Evolutionary conservation across 176 grass and related monocot species (phyloP), one percentile per base, ranked within the genome.

Genomic region (Pharus latifolius): DNA sequence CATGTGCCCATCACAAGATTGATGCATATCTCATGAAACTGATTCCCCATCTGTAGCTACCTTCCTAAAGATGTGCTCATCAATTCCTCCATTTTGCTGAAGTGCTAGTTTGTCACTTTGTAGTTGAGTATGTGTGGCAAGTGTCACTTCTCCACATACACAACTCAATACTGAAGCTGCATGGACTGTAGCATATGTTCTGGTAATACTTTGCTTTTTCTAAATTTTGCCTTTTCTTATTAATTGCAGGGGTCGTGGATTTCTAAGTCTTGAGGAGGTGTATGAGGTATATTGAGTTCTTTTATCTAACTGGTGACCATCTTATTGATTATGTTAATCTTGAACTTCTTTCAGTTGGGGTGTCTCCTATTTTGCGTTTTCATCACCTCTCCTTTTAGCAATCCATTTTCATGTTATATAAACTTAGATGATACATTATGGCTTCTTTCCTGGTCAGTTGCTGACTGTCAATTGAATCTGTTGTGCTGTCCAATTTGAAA

Each of bases 181-280:
- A 38, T 5, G 35, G 35, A 38, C 35, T 38, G 35, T 38, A 38
- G 35, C 35, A 38, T 38, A 38, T 38, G 35, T 5, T 38, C 35
- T 38, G 6, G 4, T 38, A 5, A 38, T 9, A 38, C 9, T 4
- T 38, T 38, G 6, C 9, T 5, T 63, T 57, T 28, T 37, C 42
- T 80, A 31, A 27, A 56, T 56, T 49, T 65, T 60, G 28, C 33
- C 34, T 24, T 73, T 28, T 49, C 41, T 75, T 1, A 11, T 23
- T 20, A 57, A 53, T 19, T 74, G 27, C 55, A 96, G 87, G 78
- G 91, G 81, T 6, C 78, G 84, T 73, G 91, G 84, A 96, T 88
- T 91, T 91, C 84, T 96, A 26, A 74, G 37, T 50, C 84, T 84
- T 54, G 78, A 91, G 80, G 87, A 96, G 54, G 87, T 88, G 33